phyloP scores from a whole-genome alignment of 2,329 filamentous ascomycete genomes.

The Aspergillus sp. region DNA sequence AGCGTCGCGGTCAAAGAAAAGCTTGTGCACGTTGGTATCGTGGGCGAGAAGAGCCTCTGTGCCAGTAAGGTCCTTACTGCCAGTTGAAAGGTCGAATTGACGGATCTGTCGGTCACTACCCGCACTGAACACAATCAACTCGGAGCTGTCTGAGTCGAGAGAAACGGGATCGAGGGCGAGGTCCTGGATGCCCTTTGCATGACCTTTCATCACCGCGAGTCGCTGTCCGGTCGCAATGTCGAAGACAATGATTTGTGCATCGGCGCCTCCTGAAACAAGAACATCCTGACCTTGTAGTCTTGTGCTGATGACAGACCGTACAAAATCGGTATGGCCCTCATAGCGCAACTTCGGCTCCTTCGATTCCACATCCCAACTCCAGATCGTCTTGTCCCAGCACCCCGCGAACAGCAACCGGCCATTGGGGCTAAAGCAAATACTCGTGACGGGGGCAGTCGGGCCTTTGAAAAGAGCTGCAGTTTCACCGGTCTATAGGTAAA shows the following conservation, averaged over 20 bases:
- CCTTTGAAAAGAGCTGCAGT: slow-evolving; percentile 63
- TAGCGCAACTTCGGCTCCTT: slow-evolving; percentile 60
- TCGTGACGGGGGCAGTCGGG: slow-evolving; percentile 77
- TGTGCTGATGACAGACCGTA: slow-evolving; percentile 73
- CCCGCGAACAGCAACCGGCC: slow-evolving; percentile 73
- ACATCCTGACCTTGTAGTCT: slow-evolving; percentile 61
- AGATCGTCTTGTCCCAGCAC: slow-evolving; percentile 91
- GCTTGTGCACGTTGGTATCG: slow-evolving; percentile 84
- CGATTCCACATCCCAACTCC: slow-evolving; percentile 74
- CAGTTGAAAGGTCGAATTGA: slow-evolving; percentile 52
- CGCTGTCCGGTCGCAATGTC: slow-evolving; percentile 67
- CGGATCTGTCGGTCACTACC: slow-evolving; percentile 80
- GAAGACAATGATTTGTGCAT: slow-evolving; percentile 83
- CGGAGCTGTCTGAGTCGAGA: slow-evolving; percentile 41
- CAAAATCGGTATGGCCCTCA: slow-evolving; percentile 83
- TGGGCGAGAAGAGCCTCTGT: slow-evolving; percentile 71
- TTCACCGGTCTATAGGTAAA: slow-evolving; percentile 45
- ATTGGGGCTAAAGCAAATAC: slow-evolving; percentile 64
- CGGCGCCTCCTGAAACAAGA: slow-evolving; percentile 74
- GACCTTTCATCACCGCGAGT: slow-evolving; percentile 76
- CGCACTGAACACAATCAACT: slow-evolving; percentile 70
- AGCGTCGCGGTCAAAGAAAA: slow-evolving; percentile 70
- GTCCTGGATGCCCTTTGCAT: slow-evolving; percentile 75
- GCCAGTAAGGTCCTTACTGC: slow-evolving; percentile 53
- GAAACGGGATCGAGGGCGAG: slow-evolving; percentile 72